phyloP scores from a whole-genome alignment of 768 basidiomycete genomes.

The Mycena capillaripes region DNA sequence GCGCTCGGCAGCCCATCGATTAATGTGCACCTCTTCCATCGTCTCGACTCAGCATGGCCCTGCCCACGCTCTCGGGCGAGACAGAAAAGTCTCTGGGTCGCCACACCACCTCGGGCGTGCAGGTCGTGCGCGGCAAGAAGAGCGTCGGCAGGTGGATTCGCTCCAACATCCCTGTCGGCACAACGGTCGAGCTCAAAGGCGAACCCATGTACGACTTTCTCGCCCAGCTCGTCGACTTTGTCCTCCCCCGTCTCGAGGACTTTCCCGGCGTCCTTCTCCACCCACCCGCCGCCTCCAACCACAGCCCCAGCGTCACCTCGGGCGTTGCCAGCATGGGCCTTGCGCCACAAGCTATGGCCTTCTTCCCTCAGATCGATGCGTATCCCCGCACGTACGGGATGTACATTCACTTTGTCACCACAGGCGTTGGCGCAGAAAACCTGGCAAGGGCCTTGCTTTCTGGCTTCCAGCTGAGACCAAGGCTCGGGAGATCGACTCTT shows the following conservation, averaged over 20 bases:
- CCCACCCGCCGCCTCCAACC: conserved; percentile 75
- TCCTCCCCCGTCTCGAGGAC: conserved; percentile 93
- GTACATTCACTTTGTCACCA: conserved; percentile 94
- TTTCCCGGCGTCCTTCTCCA: conserved; percentile 89
- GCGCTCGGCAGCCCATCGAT: conserved; percentile 75
- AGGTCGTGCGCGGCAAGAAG: conserved; percentile 80
- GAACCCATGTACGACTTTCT: conserved; percentile 97
- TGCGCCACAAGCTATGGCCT: conserved; percentile 83
- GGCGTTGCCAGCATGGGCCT: conserved; percentile 96
- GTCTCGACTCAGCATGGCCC: conserved; percentile 88
- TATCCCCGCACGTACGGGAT: conserved; percentile 92
- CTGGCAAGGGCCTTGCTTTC: conserved; percentile 88
- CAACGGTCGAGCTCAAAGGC: conserved; percentile 91
- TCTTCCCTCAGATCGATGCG: conserved; percentile 95
- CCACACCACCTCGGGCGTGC: conserved; percentile 79
- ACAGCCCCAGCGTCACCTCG: conserved; percentile 82
- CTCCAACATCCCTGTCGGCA: conserved; percentile 85
- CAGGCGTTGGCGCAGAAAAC: conserved; percentile 92
- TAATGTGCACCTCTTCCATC: conserved; percentile 80
- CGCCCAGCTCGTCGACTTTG: conserved; percentile 90
- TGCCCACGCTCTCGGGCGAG: conserved; percentile 91
- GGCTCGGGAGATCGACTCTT: conserved; percentile 99
- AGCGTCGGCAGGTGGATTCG: conserved; percentile 88
- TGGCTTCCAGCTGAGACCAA: conserved; percentile 97
- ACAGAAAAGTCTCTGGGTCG: conserved; percentile 80